phyloP scores from a whole-genome alignment of 208 protist genomes.

The Trypanosoma rangeli region DNA sequence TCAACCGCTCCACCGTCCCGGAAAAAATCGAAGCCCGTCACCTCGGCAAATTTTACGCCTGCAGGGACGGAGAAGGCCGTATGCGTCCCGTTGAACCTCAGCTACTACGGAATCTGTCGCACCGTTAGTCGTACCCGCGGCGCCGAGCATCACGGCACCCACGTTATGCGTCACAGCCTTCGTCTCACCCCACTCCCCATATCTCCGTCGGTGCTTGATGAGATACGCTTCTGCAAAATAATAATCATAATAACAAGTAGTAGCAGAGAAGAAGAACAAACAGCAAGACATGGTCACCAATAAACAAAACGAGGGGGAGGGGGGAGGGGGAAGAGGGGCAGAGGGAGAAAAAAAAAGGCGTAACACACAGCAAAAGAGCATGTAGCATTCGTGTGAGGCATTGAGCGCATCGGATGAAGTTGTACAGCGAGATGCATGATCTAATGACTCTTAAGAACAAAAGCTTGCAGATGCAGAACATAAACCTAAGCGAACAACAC shows the following conservation, averaged over 20 bases:
- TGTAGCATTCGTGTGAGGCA: neutral
- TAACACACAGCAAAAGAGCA: neutral
- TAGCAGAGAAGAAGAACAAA: neutral
- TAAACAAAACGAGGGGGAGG: neutral
- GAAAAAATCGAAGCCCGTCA: slow-evolving; percentile 29
- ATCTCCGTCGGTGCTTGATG: neutral
- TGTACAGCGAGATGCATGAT: neutral
- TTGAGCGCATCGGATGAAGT: neutral
- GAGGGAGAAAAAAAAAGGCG: slow-evolving; percentile 6
- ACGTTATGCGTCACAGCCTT: slow-evolving; percentile 32
- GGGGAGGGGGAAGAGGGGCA: slow-evolving; percentile 9
- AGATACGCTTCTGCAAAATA: neutral
- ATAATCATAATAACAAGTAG: neutral
- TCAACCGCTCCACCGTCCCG: slow-evolving; percentile 26
- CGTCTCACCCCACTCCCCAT: neutral
- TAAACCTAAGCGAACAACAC: no score
- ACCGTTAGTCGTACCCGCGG: slow-evolving; percentile 35
- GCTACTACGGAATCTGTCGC: slow-evolving; percentile 20
- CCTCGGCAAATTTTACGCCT: slow-evolving; percentile 35
- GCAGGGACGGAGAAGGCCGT: slow-evolving; percentile 35
- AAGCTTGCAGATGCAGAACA: no score
- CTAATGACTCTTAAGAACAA: neutral
- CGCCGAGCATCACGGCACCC: slow-evolving; percentile 35
- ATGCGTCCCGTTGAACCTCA: slow-evolving; percentile 26
- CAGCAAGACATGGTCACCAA: neutral